Conservation (phyloP, 192 early-diverging fungal genomes). For the Diversispora epigaea region DNA sequence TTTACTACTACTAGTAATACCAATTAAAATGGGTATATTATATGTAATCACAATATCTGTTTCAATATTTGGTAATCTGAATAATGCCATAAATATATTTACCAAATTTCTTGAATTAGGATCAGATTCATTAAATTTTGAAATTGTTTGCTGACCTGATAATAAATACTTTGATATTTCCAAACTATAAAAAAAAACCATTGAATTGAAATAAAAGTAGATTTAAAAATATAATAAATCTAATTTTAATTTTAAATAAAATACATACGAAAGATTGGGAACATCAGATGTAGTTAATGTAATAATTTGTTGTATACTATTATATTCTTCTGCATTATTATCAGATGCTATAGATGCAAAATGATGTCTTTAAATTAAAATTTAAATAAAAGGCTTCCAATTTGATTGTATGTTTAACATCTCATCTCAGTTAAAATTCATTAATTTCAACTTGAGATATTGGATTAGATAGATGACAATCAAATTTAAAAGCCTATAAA, state of each 20-base stretch:
- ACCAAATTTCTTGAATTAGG: slow-evolving; percentile 59
- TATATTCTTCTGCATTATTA: slow-evolving; percentile 67
- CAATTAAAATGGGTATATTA: slow-evolving; percentile 67
- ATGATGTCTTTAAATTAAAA: slow-evolving; percentile 57
- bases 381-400: too few species aligned
- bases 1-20: slow-evolving; percentile 49
- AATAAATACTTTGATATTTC: slow-evolving; percentile 53
- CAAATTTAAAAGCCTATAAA: too few species aligned
- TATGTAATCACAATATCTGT: slow-evolving; percentile 79
- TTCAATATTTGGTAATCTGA: slow-evolving; percentile 63
- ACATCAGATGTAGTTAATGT: slow-evolving; percentile 40
- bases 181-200: slow-evolving; percentile 1
- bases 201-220: background rate
- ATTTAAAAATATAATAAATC: too few species aligned
- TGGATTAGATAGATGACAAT: too few species aligned
- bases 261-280: slow-evolving; percentile 60
- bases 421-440: too few species aligned
- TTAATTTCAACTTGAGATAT: too few species aligned
- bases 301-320: slow-evolving; percentile 46
- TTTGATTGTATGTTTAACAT: too few species aligned
- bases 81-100: slow-evolving; percentile 65
- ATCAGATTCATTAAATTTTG: slow-evolving; percentile 76
- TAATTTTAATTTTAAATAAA: background rate
- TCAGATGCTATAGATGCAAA: slow-evolving; percentile 75
- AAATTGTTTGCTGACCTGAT: slow-evolving; percentile 63